Base-by-base conservation (phyloP, 2,329 filamentous ascomycete species). In the Stylonectria norvegica region DNA sequence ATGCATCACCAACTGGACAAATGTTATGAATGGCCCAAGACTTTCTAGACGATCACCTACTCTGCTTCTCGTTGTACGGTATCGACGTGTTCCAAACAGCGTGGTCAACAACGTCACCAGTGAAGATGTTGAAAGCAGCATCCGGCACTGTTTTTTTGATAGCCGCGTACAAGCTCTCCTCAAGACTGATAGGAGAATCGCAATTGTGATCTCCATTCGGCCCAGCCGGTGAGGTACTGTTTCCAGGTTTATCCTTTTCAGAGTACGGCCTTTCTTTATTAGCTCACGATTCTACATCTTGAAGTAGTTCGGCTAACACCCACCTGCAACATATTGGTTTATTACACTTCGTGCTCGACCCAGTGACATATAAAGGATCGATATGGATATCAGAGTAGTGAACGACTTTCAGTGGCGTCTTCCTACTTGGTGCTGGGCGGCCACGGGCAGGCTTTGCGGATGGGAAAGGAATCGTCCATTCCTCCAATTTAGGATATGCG, bases 331-430 rank as follows among this genome's bases (percentile, higher is more conserved):
- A 82, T 40, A 81, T 76, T 2, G 75, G 75, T 55, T 79, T 78
- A 19, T 68, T 68, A 58, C 78, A 82, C 44, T 78, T 66, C 16
- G 71, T 67, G 51, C 68, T 78, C 5, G 74, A 66, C 0, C 78
- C 78, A 2, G 67, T 59, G 17, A 68, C 67, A 54, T 82, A 82
- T 9, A 69, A 63, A 5, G 69, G 70, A 47, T 82, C 78, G 38
- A 81, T 62, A 42, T 81, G 78, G 29, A 79, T 76, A 47, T 82
- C 78, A 10, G 74, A 78, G 56, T 76, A 75, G 52, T 82, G 78
- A 17, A 79, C 74, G 4, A 82, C 64, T 48, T 73, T 70, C 47
- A 79, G 54, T 5, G 75, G 71, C 5, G 61, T 50, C 54, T 69
- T 57, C 3, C 70, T 67, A 36, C 71, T 75, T 2, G 72, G 62